Evolutionary conservation across 441 rosid species (phyloP), one percentile per base, ranked within the genome.

Genomic region (Sinapis alba): DNA sequence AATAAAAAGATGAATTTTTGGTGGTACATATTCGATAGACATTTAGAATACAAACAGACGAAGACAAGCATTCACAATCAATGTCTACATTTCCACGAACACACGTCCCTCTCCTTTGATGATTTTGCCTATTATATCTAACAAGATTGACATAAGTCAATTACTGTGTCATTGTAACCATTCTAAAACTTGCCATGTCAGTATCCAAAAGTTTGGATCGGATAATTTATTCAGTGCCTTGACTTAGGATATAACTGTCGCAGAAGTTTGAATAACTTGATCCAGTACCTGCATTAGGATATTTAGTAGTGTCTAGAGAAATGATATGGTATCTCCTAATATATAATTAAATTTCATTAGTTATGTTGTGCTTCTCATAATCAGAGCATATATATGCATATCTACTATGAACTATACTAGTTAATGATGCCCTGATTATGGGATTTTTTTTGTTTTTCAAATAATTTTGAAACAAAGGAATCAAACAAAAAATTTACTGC

Each of bases 1-100:
- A 47, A 47, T 0, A 18, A 7, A 12, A 11, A 41, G 47, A 64
- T 12, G 21, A 62, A 36, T 13, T 26, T 53, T 62, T 63, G 65
- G 77, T 78, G 81, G 77, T 67, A 60, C 59, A 72, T 60, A 66
- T 72, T 78, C 53, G 73, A 66, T 60, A 30, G 61, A 65, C 59
- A 72, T 61, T 78, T 20, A 78, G 28, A 67, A 61, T 66, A 72
- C 81, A 78, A 54, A 72, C 66, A 72, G 77, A 78, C 65, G 60
- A 62, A 61, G 77, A 78, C 77, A 78, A 78, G 58, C 53, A 47
- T 68, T 72, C 65, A 78, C 70, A 64, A 15, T 78, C 81, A 66
- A 54, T 78, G 77, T 72, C 81, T 68, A 72, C 60, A 62, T 61
- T 72, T 68, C 45, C 73, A 72, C 38, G 8, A 72, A 68, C 78